Evolutionary conservation across 1,284 basidiomycete genomes (phyloP), one percentile per base, ranked within the genome.

Genomic region (Gomphus bonarii): DNA sequence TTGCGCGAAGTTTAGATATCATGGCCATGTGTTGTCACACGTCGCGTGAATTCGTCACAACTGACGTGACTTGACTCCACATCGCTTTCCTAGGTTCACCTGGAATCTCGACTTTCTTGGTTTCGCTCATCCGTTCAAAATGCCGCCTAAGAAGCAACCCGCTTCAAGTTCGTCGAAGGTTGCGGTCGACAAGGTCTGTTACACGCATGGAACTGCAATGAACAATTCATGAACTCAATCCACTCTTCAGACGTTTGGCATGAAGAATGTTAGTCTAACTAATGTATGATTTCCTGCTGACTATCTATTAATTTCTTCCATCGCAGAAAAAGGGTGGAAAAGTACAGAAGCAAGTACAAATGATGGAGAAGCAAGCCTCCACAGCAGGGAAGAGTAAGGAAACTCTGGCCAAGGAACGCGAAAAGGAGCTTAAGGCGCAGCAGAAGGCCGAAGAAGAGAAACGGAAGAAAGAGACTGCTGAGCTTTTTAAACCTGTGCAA

Each of bases 291-390:
- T 18, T 33, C 42, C 50, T 50, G 40, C 4, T 44, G 7, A 33
- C 25, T 25, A 25, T 25, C 25, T 25, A 25, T 22, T 12, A 44
- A 25, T 51, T 3, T 20, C 55, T 60, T 12, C 42, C 20, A 58
- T 68, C 89, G 85, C 95, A 95, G 89, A 95, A 94, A 69, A 94
- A 94, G 76, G 94, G 91, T 12, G 76, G 88, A 63, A 97, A 90
- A 72, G 95, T 93, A 30, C 90, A 98, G 75, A 85, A 88, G 67
- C 79, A 89, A 62, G 85, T 97, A 22, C 80, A 82, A 50, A 73
- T 77, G 51, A 84, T 97, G 55, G 83, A 95, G 72, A 79, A 86
- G 64, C 89, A 95, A 67, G 74, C 80, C 52, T 70, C 82, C 9
- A 62, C 75, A 65, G 71, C 84, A 1, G 91, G 91, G 46, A 93